phyloP scores from a whole-genome alignment of 1,284 basidiomycete species.

The Ustilago trichophora region DNA sequence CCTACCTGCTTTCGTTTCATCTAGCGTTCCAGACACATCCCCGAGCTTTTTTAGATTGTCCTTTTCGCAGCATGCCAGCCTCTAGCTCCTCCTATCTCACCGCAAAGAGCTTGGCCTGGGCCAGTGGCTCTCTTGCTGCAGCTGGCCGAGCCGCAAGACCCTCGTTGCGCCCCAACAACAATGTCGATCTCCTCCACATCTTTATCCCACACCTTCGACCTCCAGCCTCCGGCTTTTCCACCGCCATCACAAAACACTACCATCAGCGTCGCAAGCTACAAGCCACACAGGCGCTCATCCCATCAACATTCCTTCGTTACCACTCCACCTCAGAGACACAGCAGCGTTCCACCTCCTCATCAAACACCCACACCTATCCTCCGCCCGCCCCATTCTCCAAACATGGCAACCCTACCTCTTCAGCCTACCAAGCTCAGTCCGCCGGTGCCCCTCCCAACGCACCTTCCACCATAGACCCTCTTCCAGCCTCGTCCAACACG shows the following conservation, averaged over 20 bases:
- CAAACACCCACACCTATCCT: constrained; percentile 15
- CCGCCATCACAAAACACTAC: constrained; percentile 43
- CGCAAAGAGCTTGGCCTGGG: constrained; percentile 41
- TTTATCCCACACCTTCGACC: constrained; percentile 38
- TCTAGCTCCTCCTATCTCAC: constrained; percentile 33
- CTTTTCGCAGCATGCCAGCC: constrained; percentile 10
- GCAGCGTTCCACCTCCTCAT: constrained; percentile 9
- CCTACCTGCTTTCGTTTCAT: too few relatives aligned
- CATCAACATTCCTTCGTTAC: constrained; percentile 23
- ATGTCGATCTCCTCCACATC: constrained; percentile 47
- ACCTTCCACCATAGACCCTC: constrained; percentile 32
- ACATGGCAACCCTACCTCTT: constrained; percentile 17
- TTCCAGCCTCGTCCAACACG: constrained; percentile 37
- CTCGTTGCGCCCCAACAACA: constrained; percentile 15
- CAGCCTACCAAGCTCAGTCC: constrained; percentile 36
- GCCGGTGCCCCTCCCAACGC: constrained; percentile 38
- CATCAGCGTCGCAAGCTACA: constrained; percentile 33
- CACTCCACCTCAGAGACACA: constrained; percentile 46
- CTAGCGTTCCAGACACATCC: too few relatives aligned
- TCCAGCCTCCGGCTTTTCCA: constrained; percentile 21
- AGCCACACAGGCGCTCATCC: constrained; percentile 19
- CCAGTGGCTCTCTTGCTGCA: constrained; percentile 36
- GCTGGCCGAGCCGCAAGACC: constrained; percentile 32
- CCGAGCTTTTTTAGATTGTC: too few relatives aligned
- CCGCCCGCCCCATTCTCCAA: constrained; percentile 22